phyloP scores from a whole-genome alignment of 257 asterid species.

The Cordia subcordata region DNA sequence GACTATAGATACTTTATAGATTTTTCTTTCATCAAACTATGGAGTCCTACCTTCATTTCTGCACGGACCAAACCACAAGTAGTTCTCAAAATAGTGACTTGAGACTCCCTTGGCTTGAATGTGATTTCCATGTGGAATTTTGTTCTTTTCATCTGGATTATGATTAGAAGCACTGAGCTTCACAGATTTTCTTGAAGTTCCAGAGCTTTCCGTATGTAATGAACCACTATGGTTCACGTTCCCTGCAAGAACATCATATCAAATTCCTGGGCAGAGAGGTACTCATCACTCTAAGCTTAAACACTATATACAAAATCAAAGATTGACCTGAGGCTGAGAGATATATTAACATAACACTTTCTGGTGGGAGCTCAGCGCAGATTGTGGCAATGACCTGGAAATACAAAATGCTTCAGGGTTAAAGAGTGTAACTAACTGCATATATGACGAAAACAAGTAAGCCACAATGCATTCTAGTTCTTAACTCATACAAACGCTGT shows the following conservation, averaged over 20 bases:
- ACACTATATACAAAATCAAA: slow-evolving; percentile 9
- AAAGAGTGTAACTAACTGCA: neutral
- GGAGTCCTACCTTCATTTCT: slow-evolving; percentile 62
- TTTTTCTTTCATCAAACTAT: slow-evolving; percentile 6
- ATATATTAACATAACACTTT: slow-evolving; percentile 74
- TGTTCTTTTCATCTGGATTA: slow-evolving; percentile 40
- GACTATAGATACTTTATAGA: too few relatives aligned
- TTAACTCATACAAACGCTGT: too few relatives aligned
- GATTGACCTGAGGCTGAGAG: slow-evolving; percentile 74
- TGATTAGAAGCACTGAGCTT: slow-evolving; percentile 31
- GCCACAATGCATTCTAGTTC: too few relatives aligned
- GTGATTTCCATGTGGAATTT: slow-evolving; percentile 45
- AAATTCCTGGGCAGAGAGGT: slow-evolving; percentile 6
- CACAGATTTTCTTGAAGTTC: slow-evolving; percentile 42
- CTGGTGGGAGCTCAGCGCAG: slow-evolving; percentile 83
- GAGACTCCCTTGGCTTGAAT: slow-evolving; percentile 35
- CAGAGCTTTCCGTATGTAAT: slow-evolving; percentile 47
- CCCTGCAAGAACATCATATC: slow-evolving; percentile 36
- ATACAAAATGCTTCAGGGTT: slow-evolving; percentile 9
- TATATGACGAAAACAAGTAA: too few relatives aligned
- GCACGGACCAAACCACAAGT: slow-evolving; percentile 71
- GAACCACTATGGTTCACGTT: slow-evolving; percentile 36
- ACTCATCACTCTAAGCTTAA: neutral
- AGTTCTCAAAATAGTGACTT: slow-evolving; percentile 50
- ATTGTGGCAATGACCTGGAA: slow-evolving; percentile 79